phyloP scores from a whole-genome alignment of 2,329 filamentous ascomycete species.

The Penicillium hordei region DNA sequence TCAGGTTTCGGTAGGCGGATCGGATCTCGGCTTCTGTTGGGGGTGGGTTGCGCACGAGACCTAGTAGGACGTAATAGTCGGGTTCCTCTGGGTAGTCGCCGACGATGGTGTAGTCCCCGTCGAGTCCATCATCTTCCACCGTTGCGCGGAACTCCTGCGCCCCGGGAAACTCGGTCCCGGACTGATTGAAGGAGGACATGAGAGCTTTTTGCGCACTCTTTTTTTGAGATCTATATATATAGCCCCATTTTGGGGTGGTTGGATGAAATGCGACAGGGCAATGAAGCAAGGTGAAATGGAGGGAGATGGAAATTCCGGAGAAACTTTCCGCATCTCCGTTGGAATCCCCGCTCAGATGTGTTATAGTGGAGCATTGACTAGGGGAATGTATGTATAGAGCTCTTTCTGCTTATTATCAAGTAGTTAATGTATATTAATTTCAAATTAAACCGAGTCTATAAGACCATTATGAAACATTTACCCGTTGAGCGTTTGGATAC shows the following conservation, averaged over 20 bases:
- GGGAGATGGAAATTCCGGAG: constrained; percentile 16
- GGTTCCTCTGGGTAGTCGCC: constrained; percentile 34
- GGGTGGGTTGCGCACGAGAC: constrained; percentile 40
- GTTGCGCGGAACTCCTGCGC: constrained; percentile 15
- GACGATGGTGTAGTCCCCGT: constrained; percentile 30
- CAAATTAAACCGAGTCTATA: neutral
- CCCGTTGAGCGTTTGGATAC: neutral
- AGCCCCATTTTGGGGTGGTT: constrained; percentile 11
- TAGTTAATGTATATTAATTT: neutral
- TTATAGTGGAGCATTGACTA: neutral
- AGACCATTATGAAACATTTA: neutral
- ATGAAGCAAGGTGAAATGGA: constrained; percentile 4
- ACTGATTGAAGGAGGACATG: constrained; percentile 17
- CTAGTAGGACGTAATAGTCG: constrained; percentile 47
- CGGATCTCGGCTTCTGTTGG: constrained; percentile 45
- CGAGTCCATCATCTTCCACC: constrained; percentile 23
- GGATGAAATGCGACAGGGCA: neutral
- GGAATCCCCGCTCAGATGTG: constrained; percentile 11
- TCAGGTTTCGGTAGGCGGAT: constrained; percentile 45
- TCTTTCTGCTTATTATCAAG: neutral
- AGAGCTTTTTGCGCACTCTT: neutral
- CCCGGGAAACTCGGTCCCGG: constrained; percentile 14
- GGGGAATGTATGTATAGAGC: neutral
- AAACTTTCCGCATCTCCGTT: constrained; percentile 25
- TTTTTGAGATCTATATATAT: constrained; percentile 1